Percentiles rank a stretch among this genome's conserved stretches.
Conservation (phyloP, 306 rosid genomes). For the Cucumis hystrix region DNA sequence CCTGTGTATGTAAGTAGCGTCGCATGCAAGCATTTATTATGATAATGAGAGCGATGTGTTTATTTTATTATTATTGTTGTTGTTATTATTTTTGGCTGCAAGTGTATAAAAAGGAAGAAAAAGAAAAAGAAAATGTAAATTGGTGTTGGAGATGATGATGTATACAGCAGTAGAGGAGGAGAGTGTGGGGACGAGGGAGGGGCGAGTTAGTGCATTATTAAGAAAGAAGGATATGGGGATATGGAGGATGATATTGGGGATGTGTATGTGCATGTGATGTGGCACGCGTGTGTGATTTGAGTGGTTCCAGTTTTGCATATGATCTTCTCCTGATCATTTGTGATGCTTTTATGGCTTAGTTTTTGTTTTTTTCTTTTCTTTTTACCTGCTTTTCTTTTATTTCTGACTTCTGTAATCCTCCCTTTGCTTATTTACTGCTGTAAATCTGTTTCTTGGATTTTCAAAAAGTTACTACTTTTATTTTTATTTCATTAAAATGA, state of each 20-base stretch:
- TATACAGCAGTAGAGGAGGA: background rate
- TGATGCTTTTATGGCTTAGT: background rate
- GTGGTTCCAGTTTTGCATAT: background rate
- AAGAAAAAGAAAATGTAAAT: background rate
- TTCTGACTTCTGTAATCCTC: no score
- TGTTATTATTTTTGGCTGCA: background rate
- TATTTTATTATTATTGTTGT: background rate
- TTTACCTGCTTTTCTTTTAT: background rate
- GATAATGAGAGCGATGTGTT: constrained; percentile 36
- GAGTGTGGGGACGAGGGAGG: background rate
- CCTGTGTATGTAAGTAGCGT: constrained; percentile 30
- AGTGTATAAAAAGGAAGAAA: background rate
- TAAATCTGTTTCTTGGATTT: background rate
- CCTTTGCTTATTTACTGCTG: background rate
- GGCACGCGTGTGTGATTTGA: constrained; percentile 8
- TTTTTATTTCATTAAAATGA: no score
- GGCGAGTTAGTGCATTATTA: background rate
- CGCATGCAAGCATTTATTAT: constrained; percentile 84
- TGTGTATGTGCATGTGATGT: constrained; percentile 3
- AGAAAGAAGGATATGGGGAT: background rate
- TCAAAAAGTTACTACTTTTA: no score
- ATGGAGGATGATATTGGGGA: background rate
- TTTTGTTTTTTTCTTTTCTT: no score
- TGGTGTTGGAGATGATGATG: background rate
- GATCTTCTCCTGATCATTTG: background rate